Conservation (phyloP, 2,329 filamentous ascomycete species). For the Aspergillus latus region DNA sequence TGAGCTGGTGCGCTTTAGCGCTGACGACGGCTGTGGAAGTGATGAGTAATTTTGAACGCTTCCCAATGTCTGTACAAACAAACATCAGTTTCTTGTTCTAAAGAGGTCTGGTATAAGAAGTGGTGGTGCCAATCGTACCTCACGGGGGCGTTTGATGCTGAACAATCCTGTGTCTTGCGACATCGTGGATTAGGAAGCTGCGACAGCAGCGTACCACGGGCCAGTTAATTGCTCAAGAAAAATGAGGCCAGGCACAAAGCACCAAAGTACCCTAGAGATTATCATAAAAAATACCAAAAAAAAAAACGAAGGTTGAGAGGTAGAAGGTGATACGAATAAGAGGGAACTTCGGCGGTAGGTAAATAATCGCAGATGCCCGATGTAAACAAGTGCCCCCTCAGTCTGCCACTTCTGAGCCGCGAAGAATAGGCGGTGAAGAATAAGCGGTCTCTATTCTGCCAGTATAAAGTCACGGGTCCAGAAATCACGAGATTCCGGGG, state of each 20-base stretch:
- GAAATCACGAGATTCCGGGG: conserved; percentile 29
- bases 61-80: conserved; percentile 66
- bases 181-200: conserved; percentile 56
- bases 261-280: not conserved
- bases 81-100: conserved; percentile 17
- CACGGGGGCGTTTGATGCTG: conserved; percentile 87
- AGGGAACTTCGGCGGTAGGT: not conserved
- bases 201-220: conserved; percentile 24
- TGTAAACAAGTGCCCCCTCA: conserved; percentile 38
- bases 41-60: conserved; percentile 78
- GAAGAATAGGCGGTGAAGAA: conserved; percentile 32
- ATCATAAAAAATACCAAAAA: not conserved
- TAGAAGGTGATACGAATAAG: not conserved
- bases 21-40: conserved; percentile 87
- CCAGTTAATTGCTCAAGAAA: not conserved
- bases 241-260: not conserved
- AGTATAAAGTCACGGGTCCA: not conserved
- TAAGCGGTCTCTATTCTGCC: conserved; percentile 21
- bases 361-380: conserved; percentile 11
- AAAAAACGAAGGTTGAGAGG: not conserved
- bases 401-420: conserved; percentile 19
- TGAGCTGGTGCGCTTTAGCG: conserved; percentile 89
- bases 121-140: conserved; percentile 59
- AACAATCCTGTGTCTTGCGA: conserved; percentile 85
- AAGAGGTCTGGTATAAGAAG: not conserved